These are phyloP conservation scores for Pholiota adiposa DNA, from an alignment of 1,284 basidiomycete genomes.

Conservation along the genomic window DNA sequence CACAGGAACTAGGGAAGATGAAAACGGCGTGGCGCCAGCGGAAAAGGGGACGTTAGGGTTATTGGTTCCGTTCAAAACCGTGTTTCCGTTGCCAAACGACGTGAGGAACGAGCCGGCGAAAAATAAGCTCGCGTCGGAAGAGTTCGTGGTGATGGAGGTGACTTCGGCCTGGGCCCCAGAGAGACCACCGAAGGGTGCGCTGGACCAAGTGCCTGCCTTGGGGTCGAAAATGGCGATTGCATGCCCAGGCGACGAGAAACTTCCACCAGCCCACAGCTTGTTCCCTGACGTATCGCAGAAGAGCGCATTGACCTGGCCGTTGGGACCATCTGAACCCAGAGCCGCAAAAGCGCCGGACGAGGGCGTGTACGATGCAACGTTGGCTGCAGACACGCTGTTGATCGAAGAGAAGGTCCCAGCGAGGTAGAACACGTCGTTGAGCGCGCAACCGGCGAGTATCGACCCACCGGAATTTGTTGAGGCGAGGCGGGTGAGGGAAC, in stretches of 20 bases:
- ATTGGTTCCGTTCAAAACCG: conserved; percentile 60
- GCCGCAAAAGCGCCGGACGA: conserved; percentile 62
- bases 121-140: conserved; percentile 76
- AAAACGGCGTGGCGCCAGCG: conserved; percentile 81
- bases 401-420: conserved; percentile 80
- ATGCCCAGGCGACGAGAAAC: conserved; percentile 72
- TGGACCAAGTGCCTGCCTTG: conserved; percentile 68
- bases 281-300: conserved; percentile 78
- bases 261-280: conserved; percentile 87
- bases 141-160: conserved; percentile 76
- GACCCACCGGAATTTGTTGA: conserved; percentile 74
- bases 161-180: conserved; percentile 74
- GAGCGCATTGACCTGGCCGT: conserved; percentile 77
- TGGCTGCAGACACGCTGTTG: conserved; percentile 55
- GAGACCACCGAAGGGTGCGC: conserved; percentile 84
- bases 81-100: conserved; percentile 65
- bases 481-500: conserved; percentile 65
- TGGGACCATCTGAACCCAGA: conserved; percentile 62
- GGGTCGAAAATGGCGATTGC: conserved; percentile 84
- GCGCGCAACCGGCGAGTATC: conserved; percentile 67
- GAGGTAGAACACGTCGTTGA: conserved; percentile 70
- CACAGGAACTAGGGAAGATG: conserved; percentile 89
- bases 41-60: conserved; percentile 81
- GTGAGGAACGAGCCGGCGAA: conserved; percentile 90
- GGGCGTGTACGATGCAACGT: conserved; percentile 77